A percentile compares a stretch with the other conserved stretches of the same genome.
Conservation (phyloP, 805 yeast genomes). For the Komagataella mondaviorum region DNA sequence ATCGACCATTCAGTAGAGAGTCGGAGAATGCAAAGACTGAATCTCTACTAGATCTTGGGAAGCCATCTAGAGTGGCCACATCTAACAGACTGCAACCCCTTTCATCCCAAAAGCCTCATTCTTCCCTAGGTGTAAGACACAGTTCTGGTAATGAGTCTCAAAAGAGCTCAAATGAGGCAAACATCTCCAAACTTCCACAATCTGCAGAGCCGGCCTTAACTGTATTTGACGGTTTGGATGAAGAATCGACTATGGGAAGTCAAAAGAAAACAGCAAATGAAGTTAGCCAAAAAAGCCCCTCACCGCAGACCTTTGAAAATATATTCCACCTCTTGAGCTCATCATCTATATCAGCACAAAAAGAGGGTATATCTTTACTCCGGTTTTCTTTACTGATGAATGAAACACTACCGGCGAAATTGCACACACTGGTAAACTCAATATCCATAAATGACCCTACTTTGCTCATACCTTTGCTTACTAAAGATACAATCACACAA, state of each 20-base stretch:
- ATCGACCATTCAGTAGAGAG: not conserved
- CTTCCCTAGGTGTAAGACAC: not conserved
- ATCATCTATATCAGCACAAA: not conserved
- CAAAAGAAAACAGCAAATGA: not conserved
- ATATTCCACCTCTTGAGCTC: not conserved
- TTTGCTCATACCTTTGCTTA: not conserved
- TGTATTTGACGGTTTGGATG: slow-evolving; percentile 1
- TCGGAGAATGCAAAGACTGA: not conserved
- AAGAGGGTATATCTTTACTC: not conserved
- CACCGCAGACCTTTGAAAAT: not conserved
- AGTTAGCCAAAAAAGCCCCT: not conserved
- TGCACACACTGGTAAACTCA: not conserved
- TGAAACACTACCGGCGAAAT: not conserved
- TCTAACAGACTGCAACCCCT: not conserved
- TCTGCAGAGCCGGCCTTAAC: not conserved
- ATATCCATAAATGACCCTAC: not conserved
- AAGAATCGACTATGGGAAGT: not conserved
- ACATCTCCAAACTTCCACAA: not conserved
- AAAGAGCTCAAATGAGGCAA: not conserved
- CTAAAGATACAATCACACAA: not conserved
- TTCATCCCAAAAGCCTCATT: not conserved
- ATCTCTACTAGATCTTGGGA: not conserved
- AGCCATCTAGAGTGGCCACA: slow-evolving; percentile 1
- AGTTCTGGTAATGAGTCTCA: not conserved
- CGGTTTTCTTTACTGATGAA: not conserved